Evolutionary conservation across 495 filamentous ascomycete genomes (phyloP).

Genomic region (Podospora bellae-mahoneyi): DNA sequence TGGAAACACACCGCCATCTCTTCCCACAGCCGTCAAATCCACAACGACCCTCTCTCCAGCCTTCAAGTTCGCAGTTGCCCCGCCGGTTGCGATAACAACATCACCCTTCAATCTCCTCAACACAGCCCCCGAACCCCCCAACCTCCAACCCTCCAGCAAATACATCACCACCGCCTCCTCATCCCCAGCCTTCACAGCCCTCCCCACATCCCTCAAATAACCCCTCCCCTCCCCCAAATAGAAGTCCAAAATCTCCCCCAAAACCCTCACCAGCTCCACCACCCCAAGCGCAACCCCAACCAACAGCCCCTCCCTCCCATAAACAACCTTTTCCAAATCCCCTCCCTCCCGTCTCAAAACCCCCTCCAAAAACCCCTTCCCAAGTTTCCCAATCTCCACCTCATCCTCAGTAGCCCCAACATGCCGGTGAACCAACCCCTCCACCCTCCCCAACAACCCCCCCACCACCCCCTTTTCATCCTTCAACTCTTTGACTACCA

Average conservation of each 20-base stretch:
- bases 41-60: not conserved
- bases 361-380: not conserved
- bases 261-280: not conserved
- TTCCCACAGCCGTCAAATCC: not conserved
- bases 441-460: not conserved
- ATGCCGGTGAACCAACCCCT: not conserved
- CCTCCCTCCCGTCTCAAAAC: not conserved
- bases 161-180: not conserved
- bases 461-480: not conserved
- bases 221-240: not conserved
- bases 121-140: not conserved
- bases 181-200: not conserved
- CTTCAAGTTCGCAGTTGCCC: not conserved
- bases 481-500: not conserved
- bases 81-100: not conserved
- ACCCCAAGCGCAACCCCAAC: not conserved
- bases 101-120: not conserved
- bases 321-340: not conserved
- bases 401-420: not conserved
- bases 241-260: not conserved
- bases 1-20: not conserved
- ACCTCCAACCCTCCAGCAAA: not conserved
- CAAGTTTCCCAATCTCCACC: not conserved
- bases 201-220: not conserved
- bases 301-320: not conserved